Conservation (phyloP, 139 green algal species). For the Chlorokybus atmophyticus region DNA sequence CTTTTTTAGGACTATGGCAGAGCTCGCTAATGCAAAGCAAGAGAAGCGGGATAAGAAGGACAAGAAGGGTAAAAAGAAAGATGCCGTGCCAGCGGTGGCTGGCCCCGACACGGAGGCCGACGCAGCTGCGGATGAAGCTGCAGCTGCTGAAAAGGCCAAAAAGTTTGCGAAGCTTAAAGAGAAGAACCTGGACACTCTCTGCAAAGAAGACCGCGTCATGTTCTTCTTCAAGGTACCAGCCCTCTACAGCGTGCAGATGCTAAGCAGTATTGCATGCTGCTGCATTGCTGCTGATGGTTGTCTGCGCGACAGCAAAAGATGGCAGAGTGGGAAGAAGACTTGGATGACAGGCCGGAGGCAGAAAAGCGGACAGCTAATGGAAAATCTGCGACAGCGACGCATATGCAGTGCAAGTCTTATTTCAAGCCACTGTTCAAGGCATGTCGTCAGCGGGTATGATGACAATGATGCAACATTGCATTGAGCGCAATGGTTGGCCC, state of each 20-base stretch:
- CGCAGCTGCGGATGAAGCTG: not conserved
- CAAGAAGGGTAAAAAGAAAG: slow-evolving; percentile 10
- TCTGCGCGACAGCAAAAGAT: too few relatives aligned
- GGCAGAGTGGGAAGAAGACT: slow-evolving; percentile 77
- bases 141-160: slow-evolving; percentile 11
- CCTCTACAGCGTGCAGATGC: too few relatives aligned
- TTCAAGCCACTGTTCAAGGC: slow-evolving; percentile 68
- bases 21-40: slow-evolving; percentile 6
- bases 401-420: slow-evolving; percentile 67
- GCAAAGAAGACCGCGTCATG: slow-evolving; percentile 24
- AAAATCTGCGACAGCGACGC: slow-evolving; percentile 26
- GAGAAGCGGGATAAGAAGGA: slow-evolving; percentile 4
- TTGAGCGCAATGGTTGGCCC: not conserved
- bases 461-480: too few relatives aligned
- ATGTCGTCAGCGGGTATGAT: slow-evolving; percentile 4
- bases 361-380: slow-evolving; percentile 21
- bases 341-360: slow-evolving; percentile 53
- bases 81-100: slow-evolving; percentile 1
- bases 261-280: too few relatives aligned
- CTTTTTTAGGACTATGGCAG: slow-evolving; percentile 16
- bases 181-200: slow-evolving; percentile 20
- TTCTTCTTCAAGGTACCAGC: slow-evolving; percentile 21
- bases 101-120: not conserved
- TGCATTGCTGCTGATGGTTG: too few relatives aligned
- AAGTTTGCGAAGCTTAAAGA: slow-evolving; percentile 20